Evolutionary conservation across 2,329 filamentous ascomycete genomes (phyloP).

Genomic region (Pseudocercospora macadamiae): DNA sequence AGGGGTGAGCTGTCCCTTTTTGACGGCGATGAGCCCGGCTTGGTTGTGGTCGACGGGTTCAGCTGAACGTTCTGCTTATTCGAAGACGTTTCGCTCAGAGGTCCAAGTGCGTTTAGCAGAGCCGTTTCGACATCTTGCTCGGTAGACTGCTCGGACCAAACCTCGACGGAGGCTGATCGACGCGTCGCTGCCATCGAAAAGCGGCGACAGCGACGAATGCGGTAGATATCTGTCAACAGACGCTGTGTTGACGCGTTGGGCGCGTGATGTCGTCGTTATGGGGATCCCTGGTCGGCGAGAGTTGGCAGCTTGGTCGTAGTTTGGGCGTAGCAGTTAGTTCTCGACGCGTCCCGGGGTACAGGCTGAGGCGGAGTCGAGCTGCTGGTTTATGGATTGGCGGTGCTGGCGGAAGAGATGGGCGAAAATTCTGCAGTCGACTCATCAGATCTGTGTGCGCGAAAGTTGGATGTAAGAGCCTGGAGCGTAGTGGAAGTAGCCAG

Average conservation of each 20-base stretch:
- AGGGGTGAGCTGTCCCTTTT: slow-evolving; percentile 67
- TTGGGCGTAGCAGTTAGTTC: slow-evolving; percentile 6
- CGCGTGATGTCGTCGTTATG: slow-evolving; percentile 17
- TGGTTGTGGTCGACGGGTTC: slow-evolving; percentile 60
- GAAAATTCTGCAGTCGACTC: slow-evolving; percentile 15
- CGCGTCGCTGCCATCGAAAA: slow-evolving; percentile 51
- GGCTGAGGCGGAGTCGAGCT: not conserved
- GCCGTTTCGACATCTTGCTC: slow-evolving; percentile 56
- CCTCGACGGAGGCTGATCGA: slow-evolving; percentile 57
- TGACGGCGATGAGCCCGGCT: slow-evolving; percentile 67
- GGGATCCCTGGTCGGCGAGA: slow-evolving; percentile 16
- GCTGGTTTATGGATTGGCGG: not conserved
- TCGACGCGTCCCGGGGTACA: slow-evolving; percentile 7
- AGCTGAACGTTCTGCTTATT: slow-evolving; percentile 67
- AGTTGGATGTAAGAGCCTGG: slow-evolving; percentile 7
- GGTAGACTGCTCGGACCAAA: slow-evolving; percentile 59
- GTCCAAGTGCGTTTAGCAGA: slow-evolving; percentile 50
- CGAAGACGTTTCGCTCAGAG: slow-evolving; percentile 49
- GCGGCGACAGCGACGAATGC: slow-evolving; percentile 4
- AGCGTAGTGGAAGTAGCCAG: not conserved
- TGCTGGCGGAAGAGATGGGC: not conserved
- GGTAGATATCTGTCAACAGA: slow-evolving; percentile 5
- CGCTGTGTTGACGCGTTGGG: slow-evolving; percentile 15
- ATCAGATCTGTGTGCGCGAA: slow-evolving; percentile 13
- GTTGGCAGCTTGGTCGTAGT: slow-evolving; percentile 8